Base-by-base conservation (phyloP, 495 filamentous ascomycete species). In the Penicillium maclennaniae region DNA sequence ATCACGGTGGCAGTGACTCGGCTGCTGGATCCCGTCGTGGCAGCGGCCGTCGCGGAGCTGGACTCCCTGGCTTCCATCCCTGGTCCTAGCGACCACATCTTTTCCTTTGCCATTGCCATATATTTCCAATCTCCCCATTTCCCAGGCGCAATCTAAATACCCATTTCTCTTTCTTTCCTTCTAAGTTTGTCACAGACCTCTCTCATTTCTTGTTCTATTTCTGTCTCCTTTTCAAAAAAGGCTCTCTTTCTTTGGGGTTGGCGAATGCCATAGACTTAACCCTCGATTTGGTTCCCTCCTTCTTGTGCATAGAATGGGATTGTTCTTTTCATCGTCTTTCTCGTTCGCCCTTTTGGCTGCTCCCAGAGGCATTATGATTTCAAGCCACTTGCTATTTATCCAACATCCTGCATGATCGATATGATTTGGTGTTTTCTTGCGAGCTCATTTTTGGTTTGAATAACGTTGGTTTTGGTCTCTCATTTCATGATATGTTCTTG, bases 11-110 rank as follows among this genome's bases (percentile, higher is more conserved):
- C 16, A 60, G 58, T 48, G 49, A 70, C 53, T 66, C 69, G 27
- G 47, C 62, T 21, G 54, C 59, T 44, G 65, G 63, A 39, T 72
- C 72, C 14, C 53, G 77, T 56, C 70, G 74, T 31, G 74, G 71
- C 9, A 73, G 67, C 57, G 71, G 68, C 19, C 61, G 66, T 53
- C 68, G 74, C 38, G 67, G 68, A 47, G 57, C 62, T 49, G 70
- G 70, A 19, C 66, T 70, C 48, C 62, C 68, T 6, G 49, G 55
- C 36, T 68, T 66, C 43, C 62, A 70, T 43, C 38, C 52, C 17
- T 75, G 72, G 72, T 62, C 63, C 20, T 66, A 51, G 43, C 2
- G 38, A 28, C 38, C 47, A 23, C n/a, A 21, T 2, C 40, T 23
- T 40, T 10, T 7, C 19, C 16, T 28, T 16, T 27, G 23, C 25